Conservation (phyloP, 192 early-diverging fungal species). For the Coemansia sp. region DNA sequence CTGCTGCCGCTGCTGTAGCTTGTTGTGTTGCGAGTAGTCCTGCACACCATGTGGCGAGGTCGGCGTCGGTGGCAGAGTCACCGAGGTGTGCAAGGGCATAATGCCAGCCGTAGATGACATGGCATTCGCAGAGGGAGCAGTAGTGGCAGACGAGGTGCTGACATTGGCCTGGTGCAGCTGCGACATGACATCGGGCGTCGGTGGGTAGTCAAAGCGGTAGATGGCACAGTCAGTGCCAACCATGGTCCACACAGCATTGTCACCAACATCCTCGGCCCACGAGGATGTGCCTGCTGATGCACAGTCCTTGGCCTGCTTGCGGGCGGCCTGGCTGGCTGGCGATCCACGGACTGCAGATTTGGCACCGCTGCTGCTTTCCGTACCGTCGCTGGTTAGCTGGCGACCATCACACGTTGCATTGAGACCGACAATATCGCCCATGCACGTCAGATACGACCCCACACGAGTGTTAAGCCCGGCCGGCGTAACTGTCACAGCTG, state of each 20-base stretch:
- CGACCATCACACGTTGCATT: conserved; percentile 53
- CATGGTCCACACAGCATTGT: conserved; percentile 90
- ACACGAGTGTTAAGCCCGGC: conserved; percentile 42
- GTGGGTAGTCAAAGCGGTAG: conserved; percentile 47
- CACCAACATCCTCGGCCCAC: conserved; percentile 81
- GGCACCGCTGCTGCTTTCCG: conserved; percentile 3
- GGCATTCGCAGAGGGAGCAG: neutral
- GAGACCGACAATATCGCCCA: conserved; percentile 76
- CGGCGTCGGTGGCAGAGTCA: conserved; percentile 35
- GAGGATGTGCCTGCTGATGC: conserved; percentile 52
- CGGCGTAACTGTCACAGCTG: conserved; percentile 44
- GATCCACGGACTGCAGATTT: conserved; percentile 7
- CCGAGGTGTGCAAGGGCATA: conserved; percentile 49
- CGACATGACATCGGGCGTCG: conserved; percentile 14
- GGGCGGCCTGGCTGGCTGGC: conserved; percentile 20
- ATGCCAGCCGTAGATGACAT: conserved; percentile 3
- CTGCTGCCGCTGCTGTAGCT: conserved; percentile 9
- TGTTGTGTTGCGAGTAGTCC: conserved; percentile 49
- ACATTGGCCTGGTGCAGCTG: conserved; percentile 14
- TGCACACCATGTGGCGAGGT: conserved; percentile 28
- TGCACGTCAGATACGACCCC: conserved; percentile 64
- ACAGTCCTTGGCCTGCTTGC: conserved; percentile 39
- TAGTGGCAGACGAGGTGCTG: neutral
- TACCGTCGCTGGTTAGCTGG: conserved; percentile 23
- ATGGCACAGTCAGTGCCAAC: conserved; percentile 71